Base-by-base conservation (phyloP, 2,329 filamentous ascomycete species). In the Gnomoniopsis sp. region DNA sequence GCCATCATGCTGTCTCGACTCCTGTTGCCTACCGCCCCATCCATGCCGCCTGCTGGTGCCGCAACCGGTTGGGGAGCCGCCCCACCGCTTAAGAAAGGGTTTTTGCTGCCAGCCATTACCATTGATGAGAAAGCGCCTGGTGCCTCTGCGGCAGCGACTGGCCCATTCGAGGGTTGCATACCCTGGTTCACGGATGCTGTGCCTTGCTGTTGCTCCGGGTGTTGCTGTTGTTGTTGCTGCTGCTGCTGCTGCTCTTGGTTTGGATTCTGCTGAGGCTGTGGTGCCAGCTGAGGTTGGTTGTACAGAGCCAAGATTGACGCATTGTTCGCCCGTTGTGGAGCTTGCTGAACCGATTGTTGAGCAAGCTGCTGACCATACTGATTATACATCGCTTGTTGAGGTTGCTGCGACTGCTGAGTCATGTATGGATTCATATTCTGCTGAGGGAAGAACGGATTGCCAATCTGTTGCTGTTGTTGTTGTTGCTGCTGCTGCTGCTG, bases 291-390 rank as follows among this genome's bases (percentile, higher is more conserved):
- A 8, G 83, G 79, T 43, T 87, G 82, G 68, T 84, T 86, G 72
- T 90, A 93, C 12, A 95, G 73, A 6, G 90, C 88, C 71, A 93
- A 78, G 60, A 95, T 93, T 4, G 88, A 88, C 3, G 83, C 84
- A 63, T 89, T 93, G 66, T 91, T 85, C 33, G 86, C 80, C 34
- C 82, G 77, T 46, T 76, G 75, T 17, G 78, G 75, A 53, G 77
- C 75, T 50, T 62, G 57, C 33, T 72, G 72, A 56, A 70, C 68
- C 34, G 67, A 73, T 23, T 47, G 44, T 47, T 47, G 44, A 21
- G 19, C 21, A 14, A 47, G 6, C 52, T 75, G 73, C 23, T 72
- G 71, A 22, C 64, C 50, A 19, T 63, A 57, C 23, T 68, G 70
- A n/a, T 66, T 65, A 14, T 65, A 56, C 17, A 47, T 3, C 70